Base-by-base conservation (phyloP, 169 alveolate species). In the Cryptosporidium andersoni region DNA sequence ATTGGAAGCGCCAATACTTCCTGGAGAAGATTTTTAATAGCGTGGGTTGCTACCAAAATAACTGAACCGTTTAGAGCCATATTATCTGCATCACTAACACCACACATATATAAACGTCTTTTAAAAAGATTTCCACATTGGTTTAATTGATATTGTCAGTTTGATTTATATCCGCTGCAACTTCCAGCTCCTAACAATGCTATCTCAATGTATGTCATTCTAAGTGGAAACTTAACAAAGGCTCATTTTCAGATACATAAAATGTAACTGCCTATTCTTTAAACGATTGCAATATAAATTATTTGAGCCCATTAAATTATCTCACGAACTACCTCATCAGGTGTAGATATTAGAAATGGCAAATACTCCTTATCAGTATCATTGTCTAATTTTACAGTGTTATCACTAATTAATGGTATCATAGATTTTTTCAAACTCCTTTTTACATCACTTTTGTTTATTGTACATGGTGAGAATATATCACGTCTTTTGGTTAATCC, bases 21-120 rank as follows among this genome's bases (percentile, higher is more conserved):
- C 16, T 74, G 11, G 55, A 55, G 85, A 14, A 74, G 40, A 55
- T 51, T 56, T 14, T 60, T 74, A 58, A 12, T 56, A n/a, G 66
- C 85, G 3, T 74, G 85, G 85, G 43, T 74, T 11, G 47, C 67
- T 16, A 74, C 85, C 16, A 74, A 74, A 58, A 42, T 74, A 40
- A 60, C 51, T 53, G 85, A 74, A 74, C 85, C 85, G 12, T 42
- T 74, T 11, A 74, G 85, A 55, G 16, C 60, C 55, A 55, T 74
- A 43, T 53, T 64, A 36, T 58, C 85, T 14, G 40, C 60, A 34
- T 25, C 68, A 43, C 39, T 74, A 14, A 74, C 85, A 14, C 85
- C 85, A 5, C 49, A 56, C 37, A 74, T 74, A 45, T 62, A 58
- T 60, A 74, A 48, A 37, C 11, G 55, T 4, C 4, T 74, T 4